Base-by-base conservation (phyloP, 768 basidiomycete species). In the Trametes villosa region DNA sequence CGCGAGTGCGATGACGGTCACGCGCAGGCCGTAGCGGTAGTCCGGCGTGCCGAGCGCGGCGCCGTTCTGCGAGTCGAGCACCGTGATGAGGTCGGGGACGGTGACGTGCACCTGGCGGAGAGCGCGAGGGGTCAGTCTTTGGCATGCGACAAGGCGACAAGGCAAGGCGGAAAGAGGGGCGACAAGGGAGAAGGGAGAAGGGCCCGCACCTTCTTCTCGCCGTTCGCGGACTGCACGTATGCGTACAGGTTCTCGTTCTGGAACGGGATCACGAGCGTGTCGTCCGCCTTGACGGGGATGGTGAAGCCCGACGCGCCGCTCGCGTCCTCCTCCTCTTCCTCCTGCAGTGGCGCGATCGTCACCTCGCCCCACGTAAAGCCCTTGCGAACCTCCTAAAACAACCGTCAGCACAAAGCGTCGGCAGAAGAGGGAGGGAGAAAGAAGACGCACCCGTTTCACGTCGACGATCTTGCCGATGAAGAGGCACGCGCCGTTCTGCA, bases 41-140 rank as follows among this genome's bases (percentile, higher is more conserved):
- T 88, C 81, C 24, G 80, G 87, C 1, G 86, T 86, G 15, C 87
- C 86, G 9, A 89, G 73, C 30, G 85, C 82, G 4, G 79, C 75
- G 0, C 87, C 87, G 57, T 75, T 84, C 63, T 86, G 85, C 22
- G 84, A 81, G 63, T 89, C 87, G 12, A 88, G 71, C 12, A 88
- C 82, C 0, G 82, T 76, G 54, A 89, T 86, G 26, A 89, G 76
- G 69, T 89, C 87, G 4, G 87, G 88, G 12, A 89, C 87, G 33
- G 79, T 78, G 31, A 80, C 83, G 1, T 83, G 72, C 38, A 85
- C 73, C 79, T 83, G 40, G 8, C 33, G 33, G 33, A 34, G 33
- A 34, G 33, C 8, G 33, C 8, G 8, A 34, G 33, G 7, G 33
- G 33, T 34, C 33, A 34, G 33, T 34, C n/a, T n/a, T n/a, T 34